phyloP scores from a whole-genome alignment of 192 early-diverging fungal species.

The Podochytrium sp. region DNA sequence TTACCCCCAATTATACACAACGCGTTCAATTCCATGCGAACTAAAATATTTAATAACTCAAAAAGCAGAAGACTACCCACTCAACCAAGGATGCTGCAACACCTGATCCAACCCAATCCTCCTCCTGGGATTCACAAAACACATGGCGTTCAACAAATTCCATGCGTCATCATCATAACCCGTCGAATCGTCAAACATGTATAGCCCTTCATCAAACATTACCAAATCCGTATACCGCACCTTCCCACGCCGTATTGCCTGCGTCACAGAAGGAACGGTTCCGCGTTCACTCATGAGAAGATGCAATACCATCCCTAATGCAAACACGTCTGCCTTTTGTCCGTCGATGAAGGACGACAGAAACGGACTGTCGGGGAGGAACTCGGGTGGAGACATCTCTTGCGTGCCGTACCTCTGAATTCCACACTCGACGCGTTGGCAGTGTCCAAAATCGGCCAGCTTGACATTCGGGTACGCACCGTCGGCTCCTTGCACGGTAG shows the following conservation, averaged over 20 bases:
- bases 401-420: conserved; percentile 12
- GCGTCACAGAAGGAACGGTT: too few relatives aligned
- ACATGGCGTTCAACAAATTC: conserved; percentile 25
- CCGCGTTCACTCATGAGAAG: conserved; percentile 4
- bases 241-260: too few relatives aligned
- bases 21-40: too few relatives aligned
- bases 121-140: conserved; percentile 5
- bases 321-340: conserved; percentile 14
- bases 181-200: not conserved
- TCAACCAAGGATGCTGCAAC: conserved; percentile 17
- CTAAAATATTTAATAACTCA: too few relatives aligned
- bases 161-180: not conserved
- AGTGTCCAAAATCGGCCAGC: conserved; percentile 28
- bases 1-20: too few relatives aligned
- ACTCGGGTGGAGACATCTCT: conserved; percentile 14
- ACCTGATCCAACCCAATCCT: not conserved
- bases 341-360: not conserved
- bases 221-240: conserved; percentile 7
- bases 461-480: not conserved
- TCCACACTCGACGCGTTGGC: not conserved
- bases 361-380: conserved; percentile 1
- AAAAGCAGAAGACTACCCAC: too few relatives aligned
- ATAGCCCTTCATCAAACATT: not conserved
- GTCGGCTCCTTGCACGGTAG: not conserved
- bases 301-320: conserved; percentile 24